Evolutionary conservation across 208 protist species (phyloP), one percentile per base, ranked within the genome.

Genomic region (Leishmania major): DNA sequence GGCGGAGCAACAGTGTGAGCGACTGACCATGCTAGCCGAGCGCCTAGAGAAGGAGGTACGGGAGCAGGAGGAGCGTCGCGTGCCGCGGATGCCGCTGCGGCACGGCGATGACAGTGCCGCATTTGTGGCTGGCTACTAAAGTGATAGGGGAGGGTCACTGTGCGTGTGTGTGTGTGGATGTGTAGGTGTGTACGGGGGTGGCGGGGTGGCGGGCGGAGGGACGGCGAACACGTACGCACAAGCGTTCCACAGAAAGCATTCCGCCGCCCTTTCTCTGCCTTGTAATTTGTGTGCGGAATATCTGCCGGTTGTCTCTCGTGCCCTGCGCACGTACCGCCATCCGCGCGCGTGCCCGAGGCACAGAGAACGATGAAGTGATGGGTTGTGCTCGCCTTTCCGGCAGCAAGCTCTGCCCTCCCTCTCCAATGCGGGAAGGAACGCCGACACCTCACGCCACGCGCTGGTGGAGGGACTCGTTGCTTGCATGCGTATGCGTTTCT

Each of bases 1-100:
- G 74, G 89, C 86, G 57, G 91, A 92, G 73, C 81, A 79, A 11
- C 89, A 94, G 60, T 92, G 86, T 64, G 80, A 88, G 76, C 83
- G 78, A n/a, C 81, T 94, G 59, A 78, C 83, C 40, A 86, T 73
- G 64, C 79, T 91, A n/a, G 59, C 89, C 1, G 79, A 90, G 83
- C 79, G 43, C 31, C 11, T 79, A 19, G 71, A 79, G 55, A 71
- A 45, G 80, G 66, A 79, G 72, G 35, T 82, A 47, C 77, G 43
- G 7, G 77, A 82, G 57, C 72, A 31, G 40, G 62, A 73, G 60
- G 77, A 81, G 60, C 72, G 82, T 28, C 71, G 75, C 13, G 67
- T 35, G 28, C 35, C 75, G 74, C 75, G 80, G 22, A 19, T 19
- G 51, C 47, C 3, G 70, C 70, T 53, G 25, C 45, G 25, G 49